Conservation (phyloP, 2,329 filamentous ascomycete genomes). For the Fusarium camptoceras region DNA sequence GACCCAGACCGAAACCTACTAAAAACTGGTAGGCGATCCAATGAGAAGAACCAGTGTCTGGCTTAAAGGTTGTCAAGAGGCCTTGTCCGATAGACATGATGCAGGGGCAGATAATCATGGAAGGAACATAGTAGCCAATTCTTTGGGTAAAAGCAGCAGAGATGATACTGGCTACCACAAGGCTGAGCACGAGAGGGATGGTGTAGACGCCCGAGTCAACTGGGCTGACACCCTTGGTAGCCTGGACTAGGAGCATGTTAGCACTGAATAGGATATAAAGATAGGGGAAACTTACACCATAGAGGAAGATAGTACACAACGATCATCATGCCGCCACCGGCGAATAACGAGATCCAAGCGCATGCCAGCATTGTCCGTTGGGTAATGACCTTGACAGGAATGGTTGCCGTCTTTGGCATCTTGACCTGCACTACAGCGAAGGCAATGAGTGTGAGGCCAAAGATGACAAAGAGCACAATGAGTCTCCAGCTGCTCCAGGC, state of each 20-base stretch:
- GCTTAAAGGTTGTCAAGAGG: slow-evolving; percentile 67
- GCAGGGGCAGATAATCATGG: slow-evolving; percentile 64
- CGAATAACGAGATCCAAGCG: slow-evolving; percentile 59
- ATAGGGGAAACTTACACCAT: slow-evolving; percentile 60
- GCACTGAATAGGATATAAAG: neutral
- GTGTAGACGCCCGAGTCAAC: slow-evolving; percentile 68
- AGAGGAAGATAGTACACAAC: slow-evolving; percentile 66
- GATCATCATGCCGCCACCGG: slow-evolving; percentile 65
- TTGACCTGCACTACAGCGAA: slow-evolving; percentile 65
- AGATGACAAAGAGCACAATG: slow-evolving; percentile 65
- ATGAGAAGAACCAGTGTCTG: slow-evolving; percentile 58
- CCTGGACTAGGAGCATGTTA: slow-evolving; percentile 60
- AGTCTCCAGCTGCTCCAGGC: slow-evolving; percentile 65
- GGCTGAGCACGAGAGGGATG: slow-evolving; percentile 66
- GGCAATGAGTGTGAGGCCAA: slow-evolving; percentile 57
- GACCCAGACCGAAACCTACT: slow-evolving; percentile 68
- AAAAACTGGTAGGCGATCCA: slow-evolving; percentile 73
- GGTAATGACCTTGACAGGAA: slow-evolving; percentile 66
- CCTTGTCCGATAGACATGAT: slow-evolving; percentile 66
- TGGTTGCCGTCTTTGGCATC: slow-evolving; percentile 66
- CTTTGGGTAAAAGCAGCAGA: slow-evolving; percentile 62
- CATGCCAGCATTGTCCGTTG: slow-evolving; percentile 66
- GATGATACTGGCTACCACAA: slow-evolving; percentile 64
- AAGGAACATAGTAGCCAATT: slow-evolving; percentile 70
- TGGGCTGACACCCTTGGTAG: slow-evolving; percentile 64